Conservation (phyloP, 2,329 filamentous ascomycete species). For the Cephalotrichum gorgonifer region DNA sequence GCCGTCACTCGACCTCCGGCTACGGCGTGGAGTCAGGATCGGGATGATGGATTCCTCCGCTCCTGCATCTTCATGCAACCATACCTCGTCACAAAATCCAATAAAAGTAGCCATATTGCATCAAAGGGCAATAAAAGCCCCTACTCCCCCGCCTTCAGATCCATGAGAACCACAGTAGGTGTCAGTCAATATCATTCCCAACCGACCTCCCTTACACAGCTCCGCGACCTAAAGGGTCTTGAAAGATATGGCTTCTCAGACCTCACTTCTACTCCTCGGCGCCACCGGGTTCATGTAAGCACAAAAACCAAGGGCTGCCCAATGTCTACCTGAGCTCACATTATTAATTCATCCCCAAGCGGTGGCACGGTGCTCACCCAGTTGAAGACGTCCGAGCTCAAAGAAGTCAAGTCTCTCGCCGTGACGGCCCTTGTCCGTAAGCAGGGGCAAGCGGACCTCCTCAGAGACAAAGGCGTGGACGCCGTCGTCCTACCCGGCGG, state of each 20-base stretch:
- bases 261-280: neutral
- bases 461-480: constrained; percentile 5
- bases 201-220: no score
- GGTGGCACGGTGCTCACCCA: constrained; percentile 11
- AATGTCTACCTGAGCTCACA: neutral
- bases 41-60: no score
- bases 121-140: no score
- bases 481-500: neutral
- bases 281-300: neutral
- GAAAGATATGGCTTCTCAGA: neutral
- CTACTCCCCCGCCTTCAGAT: no score
- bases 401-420: neutral
- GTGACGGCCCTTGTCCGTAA: constrained; percentile 10
- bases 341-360: neutral
- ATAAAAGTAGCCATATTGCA: no score
- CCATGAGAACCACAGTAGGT: no score
- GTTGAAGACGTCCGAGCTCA: constrained; percentile 5
- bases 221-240: neutral
- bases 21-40: no score
- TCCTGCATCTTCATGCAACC: no score
- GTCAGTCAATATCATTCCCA: no score
- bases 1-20: no score
- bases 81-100: no score
- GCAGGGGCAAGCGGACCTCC: constrained; percentile 7
- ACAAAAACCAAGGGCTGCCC: neutral